Evolutionary conservation across 1,284 basidiomycete genomes (phyloP).

Genomic region (Naganishia liquefaciens): DNA sequence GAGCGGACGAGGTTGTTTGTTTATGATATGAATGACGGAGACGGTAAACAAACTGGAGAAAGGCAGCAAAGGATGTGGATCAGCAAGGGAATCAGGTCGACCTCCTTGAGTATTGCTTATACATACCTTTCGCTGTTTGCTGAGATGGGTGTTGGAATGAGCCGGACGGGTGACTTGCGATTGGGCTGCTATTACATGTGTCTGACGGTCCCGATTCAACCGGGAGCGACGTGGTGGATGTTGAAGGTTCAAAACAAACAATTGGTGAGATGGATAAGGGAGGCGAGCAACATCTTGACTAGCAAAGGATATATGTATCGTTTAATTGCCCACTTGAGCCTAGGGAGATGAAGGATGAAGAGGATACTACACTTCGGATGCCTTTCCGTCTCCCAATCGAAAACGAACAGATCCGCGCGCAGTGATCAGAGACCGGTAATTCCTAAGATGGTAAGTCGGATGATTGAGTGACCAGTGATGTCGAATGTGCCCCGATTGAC

Average conservation of each 20-base stretch:
- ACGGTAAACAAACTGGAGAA: slow-evolving; percentile 6
- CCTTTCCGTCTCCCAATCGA: slow-evolving; percentile 6
- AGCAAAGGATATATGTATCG: slow-evolving; percentile 10
- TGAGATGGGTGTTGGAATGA: not conserved
- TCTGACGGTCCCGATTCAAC: slow-evolving; percentile 14
- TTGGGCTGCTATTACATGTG: not conserved
- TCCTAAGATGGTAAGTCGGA: slow-evolving; percentile 25
- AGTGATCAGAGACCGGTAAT: slow-evolving; percentile 26
- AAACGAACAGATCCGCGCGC: slow-evolving; percentile 22
- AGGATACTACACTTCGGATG: not conserved
- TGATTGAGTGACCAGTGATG: slow-evolving; percentile 15
- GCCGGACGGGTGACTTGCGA: slow-evolving; percentile 22
- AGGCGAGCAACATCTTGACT: no score
- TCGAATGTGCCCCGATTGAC: not conserved
- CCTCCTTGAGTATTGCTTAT: slow-evolving; percentile 9
- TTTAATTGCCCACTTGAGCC: slow-evolving; percentile 2
- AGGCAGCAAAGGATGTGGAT: slow-evolving; percentile 13
- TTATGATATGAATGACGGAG: slow-evolving; percentile 1
- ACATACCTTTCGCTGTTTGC: slow-evolving; percentile 1
- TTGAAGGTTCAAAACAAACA: slow-evolving; percentile 21
- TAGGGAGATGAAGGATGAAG: slow-evolving; percentile 1
- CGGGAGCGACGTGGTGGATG: slow-evolving; percentile 8
- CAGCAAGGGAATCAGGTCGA: slow-evolving; percentile 4
- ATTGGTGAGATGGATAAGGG: no score
- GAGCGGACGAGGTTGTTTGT: not conserved